A percentile compares a stretch with the other conserved stretches of the same genome.
Evolutionary conservation across 768 basidiomycete genomes (phyloP).

Genomic region (Amanita thiersii): DNA sequence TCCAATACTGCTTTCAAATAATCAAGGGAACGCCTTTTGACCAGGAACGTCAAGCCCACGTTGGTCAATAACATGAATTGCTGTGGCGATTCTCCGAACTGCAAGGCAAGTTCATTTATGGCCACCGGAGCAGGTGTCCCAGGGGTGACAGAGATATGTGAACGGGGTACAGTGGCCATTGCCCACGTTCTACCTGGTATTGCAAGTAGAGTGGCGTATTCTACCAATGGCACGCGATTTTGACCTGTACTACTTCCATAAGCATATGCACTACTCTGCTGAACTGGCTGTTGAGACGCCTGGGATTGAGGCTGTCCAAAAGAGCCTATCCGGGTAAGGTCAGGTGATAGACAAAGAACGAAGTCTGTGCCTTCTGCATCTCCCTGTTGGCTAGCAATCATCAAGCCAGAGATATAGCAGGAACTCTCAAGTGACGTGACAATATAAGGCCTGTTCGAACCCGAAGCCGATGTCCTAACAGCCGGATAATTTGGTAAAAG

Average conservation of each 20-base stretch:
- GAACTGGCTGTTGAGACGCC: constrained; percentile 28
- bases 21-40: constrained; percentile 79
- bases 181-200: constrained; percentile 84
- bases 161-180: constrained; percentile 49
- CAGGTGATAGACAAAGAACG: constrained; percentile 67
- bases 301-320: constrained; percentile 48
- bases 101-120: constrained; percentile 76
- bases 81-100: constrained; percentile 64
- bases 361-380: constrained; percentile 70
- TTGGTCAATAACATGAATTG: constrained; percentile 89
- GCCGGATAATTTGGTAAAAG: constrained; percentile 40
- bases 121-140: constrained; percentile 43
- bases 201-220: constrained; percentile 69
- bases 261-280: constrained; percentile 18
- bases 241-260: constrained; percentile 30
- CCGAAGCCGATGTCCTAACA: constrained; percentile 4
- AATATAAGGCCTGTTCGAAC: constrained; percentile 42
- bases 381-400: constrained; percentile 63
- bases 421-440: constrained; percentile 52
- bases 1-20: constrained; percentile 78
- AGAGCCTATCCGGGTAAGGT: constrained; percentile 63
- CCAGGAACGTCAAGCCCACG: constrained; percentile 73
- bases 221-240: constrained; percentile 57
- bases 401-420: constrained; percentile 60
- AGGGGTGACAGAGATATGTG: constrained; percentile 16